Evolutionary conservation across 257 asterid genomes (phyloP).

Genomic region (Gentiana dahurica): DNA sequence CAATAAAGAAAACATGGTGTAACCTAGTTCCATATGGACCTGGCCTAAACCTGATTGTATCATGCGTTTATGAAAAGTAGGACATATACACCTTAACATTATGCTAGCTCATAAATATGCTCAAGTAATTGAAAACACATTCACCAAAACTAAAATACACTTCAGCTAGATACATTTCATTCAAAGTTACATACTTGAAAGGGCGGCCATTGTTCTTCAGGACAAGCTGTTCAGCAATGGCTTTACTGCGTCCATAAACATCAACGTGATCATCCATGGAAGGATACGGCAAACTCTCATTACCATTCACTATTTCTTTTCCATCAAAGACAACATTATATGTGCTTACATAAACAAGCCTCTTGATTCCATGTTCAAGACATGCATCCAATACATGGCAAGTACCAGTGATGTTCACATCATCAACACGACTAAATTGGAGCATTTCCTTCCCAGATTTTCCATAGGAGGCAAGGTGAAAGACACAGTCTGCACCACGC

Average conservation of each 20-base stretch:
- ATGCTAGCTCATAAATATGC: no score
- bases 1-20: no score
- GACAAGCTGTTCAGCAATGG: constrained; percentile 85
- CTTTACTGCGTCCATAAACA: constrained; percentile 85
- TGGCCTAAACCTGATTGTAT: no score
- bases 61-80: no score
- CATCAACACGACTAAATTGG: constrained; percentile 74
- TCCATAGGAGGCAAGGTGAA: constrained; percentile 96
- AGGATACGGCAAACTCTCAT: constrained; percentile 72
- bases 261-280: constrained; percentile 83
- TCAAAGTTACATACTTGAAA: constrained; percentile 44
- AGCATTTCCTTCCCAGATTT: constrained; percentile 99
- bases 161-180: not conserved
- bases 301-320: constrained; percentile 72
- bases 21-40: no score
- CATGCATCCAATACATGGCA: constrained; percentile 79
- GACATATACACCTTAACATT: no score
- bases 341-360: constrained; percentile 91
- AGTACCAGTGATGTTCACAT: constrained; percentile 74
- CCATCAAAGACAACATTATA: constrained; percentile 84
- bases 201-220: constrained; percentile 72
- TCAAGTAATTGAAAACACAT: no score
- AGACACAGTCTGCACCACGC: constrained; percentile 69
- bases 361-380: constrained; percentile 47
- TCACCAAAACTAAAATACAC: not conserved